Evolutionary conservation across 225 moss, liverwort and hornwort genomes (phyloP), one percentile per base, ranked within the genome.

Genomic region (Bryoerythrophyllum caledonicum): DNA sequence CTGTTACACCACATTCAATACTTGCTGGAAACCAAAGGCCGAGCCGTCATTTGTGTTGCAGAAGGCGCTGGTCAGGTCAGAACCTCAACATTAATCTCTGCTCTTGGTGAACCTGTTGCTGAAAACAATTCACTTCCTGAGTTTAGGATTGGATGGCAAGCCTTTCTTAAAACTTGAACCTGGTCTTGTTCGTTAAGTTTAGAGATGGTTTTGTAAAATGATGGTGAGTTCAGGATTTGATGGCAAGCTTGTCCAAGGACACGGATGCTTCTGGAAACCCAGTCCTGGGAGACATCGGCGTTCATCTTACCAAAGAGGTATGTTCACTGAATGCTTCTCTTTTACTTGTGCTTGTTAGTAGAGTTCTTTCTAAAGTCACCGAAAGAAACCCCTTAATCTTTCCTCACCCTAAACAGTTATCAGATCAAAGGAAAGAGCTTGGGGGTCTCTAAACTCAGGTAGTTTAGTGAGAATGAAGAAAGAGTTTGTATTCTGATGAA

Each of bases 11-110:
- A 97, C 69, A 76, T 97, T 69, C 90, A 87, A 63, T 90, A 83
- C 80, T 61, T 97, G 43, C 74, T 97, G 53, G 86, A 94, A 82
- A 83, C 87, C 14, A 93, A 87, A 76, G 91, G 92, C 65, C 90
- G 84, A 64, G 94, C 92, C 40, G 85, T 97, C 34, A 73, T 97
- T 34, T 94, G 97, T 80, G 82, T 97, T 57, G 94, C 97, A 57
- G 94, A 97, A 90, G 97, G 97, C 58, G 94, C 97, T 26, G 97
- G 97, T 69, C 97, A 96, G 88, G 96, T 90, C 51, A 85, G 78
- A 57, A 27, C 21, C 71, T 28, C 5, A 48, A 8, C 38, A 38
- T 38, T 0, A 1, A 10, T 10, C 5, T 63, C n/a, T 17, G 26
- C 41, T 63, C 59, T 26, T 68, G 17, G 19, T 32, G n/a, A 9